Evolutionary conservation across 2,329 filamentous ascomycete genomes (phyloP), one percentile per base, ranked within the genome.

Genomic region (Alternaria gaisen): DNA sequence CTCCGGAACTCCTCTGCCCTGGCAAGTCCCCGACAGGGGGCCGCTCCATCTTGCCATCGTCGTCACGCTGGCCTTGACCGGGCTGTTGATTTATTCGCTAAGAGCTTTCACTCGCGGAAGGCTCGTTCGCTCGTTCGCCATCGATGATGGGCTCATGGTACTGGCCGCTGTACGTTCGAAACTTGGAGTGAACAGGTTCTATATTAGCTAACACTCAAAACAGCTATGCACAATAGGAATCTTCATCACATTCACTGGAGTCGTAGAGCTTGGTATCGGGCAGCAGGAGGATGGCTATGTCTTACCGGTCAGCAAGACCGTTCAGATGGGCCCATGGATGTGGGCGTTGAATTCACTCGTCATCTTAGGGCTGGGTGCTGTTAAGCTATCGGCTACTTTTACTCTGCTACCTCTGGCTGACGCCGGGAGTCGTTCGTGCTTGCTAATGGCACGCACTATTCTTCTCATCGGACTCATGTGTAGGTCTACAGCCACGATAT

Each of bases 111-210:
- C 84, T 44, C 80, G 83, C 65, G 72, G 59, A 44, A 74, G 73
- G 52, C 79, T 85, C 69, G 79, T 85, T 52, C 82, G 79, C 28
- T 82, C 80, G 52, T 76, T 82, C 48, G 83, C 82, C n/a, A 72
- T 79, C 58, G 85, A 87, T 76, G 84, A 85, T 67, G 80, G 77
- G 58, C 60, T 82, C 4, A 82, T 84, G 58, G 38, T 80, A 1
- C 63, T 71, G 5, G 79, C 82, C 5, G 74, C 75, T 68, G 76
- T 83, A 62, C 58, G 30, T 38, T 65, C 9, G 48, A 41, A 14
- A 51, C 48, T 18, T 58, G 56, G 40, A 3, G 4, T 5, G 11
- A 9, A 8, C 24, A n/a, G 22, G 40, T 4, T 40, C 12, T 26
- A 14, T 18, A 14, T 20, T 1, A 10, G 20, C 58, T 60, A 16